These are phyloP conservation scores for Phytopythium cucurbitacearum DNA, from an alignment of 352 stramenopile species.

Conservation along the genomic window DNA sequence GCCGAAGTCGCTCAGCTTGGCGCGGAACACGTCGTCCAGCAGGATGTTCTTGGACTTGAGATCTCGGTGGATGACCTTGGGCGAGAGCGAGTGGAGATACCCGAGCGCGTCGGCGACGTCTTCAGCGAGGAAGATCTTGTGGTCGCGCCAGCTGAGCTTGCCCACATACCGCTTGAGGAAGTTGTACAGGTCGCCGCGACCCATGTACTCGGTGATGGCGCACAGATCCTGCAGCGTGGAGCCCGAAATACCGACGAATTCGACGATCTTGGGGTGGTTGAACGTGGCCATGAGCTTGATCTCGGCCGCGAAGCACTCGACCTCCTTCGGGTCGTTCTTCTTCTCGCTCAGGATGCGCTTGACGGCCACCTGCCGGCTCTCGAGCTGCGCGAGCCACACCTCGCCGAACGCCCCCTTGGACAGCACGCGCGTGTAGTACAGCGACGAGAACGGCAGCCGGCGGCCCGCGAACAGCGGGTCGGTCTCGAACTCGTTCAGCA, in stretches of 20 bases:
- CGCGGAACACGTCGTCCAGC: slow-evolving; percentile 53
- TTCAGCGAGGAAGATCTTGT: slow-evolving; percentile 72
- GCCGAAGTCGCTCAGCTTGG: slow-evolving; percentile 73
- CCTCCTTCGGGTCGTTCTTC: slow-evolving; percentile 78
- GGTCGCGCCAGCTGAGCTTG: slow-evolving; percentile 65
- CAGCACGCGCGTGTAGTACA: slow-evolving; percentile 83
- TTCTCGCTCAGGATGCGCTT: slow-evolving; percentile 82
- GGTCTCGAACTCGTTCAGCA: slow-evolving; percentile 58
- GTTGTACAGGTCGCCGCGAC: slow-evolving; percentile 65
- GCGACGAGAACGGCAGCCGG: slow-evolving; percentile 62
- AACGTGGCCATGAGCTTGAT: slow-evolving; percentile 87
- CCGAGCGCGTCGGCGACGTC: slow-evolving; percentile 66
- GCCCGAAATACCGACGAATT: slow-evolving; percentile 77
- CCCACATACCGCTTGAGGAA: slow-evolving; percentile 67
- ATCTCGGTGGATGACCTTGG: slow-evolving; percentile 80
- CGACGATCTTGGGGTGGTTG: slow-evolving; percentile 77
- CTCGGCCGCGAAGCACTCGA: slow-evolving; percentile 79
- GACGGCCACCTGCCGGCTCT: slow-evolving; percentile 74
- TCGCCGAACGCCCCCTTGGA: slow-evolving; percentile 85
- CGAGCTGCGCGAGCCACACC: slow-evolving; percentile 79
- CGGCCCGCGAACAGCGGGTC: slow-evolving; percentile 45
- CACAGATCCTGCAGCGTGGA: slow-evolving; percentile 64
- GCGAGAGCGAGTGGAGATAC: slow-evolving; percentile 68
- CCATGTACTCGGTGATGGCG: slow-evolving; percentile 83
- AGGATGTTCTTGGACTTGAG: slow-evolving; percentile 81